Evolutionary conservation across 768 basidiomycete genomes (phyloP).

Genomic region (Leccinum sublutescens): DNA sequence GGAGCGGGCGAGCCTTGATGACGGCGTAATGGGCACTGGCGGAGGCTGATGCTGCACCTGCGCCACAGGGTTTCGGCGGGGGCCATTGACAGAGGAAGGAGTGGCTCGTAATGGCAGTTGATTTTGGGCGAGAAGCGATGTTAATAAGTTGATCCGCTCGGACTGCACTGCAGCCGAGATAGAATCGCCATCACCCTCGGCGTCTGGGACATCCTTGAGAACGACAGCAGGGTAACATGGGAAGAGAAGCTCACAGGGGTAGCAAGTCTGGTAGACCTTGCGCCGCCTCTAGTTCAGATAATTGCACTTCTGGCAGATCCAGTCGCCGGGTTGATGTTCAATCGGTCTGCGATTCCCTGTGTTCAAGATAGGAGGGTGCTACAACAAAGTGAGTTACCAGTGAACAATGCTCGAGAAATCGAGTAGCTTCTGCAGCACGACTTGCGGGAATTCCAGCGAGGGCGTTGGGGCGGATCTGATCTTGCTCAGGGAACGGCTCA

Average conservation of each 20-base stretch:
- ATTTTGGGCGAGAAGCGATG: constrained; percentile 65
- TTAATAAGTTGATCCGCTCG: constrained; percentile 78
- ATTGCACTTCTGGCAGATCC: constrained; percentile 82
- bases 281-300: constrained; percentile 86
- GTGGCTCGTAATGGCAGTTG: constrained; percentile 34
- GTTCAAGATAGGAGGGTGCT: constrained; percentile 86
- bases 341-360: constrained; percentile 88
- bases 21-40: constrained; percentile 39
- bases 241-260: constrained; percentile 59
- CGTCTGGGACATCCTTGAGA: constrained; percentile 46
- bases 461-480: constrained; percentile 67
- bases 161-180: constrained; percentile 83
- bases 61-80: constrained; percentile 46
- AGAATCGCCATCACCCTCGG: constrained; percentile 86
- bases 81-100: constrained; percentile 15
- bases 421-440: neutral
- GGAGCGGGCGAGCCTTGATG: constrained; percentile 43
- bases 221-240: constrained; percentile 6
- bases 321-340: constrained; percentile 80
- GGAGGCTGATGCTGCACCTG: constrained; percentile 44
- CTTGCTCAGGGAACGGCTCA: constrained; percentile 76
- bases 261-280: constrained; percentile 89
- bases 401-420: neutral
- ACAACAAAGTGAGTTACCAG: constrained; percentile 5
- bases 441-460: constrained; percentile 56